Percentiles rank a stretch among this genome's conserved stretches.
phyloP scores from a whole-genome alignment of 2,329 filamentous ascomycete species.

The Calonectria pteridis region DNA sequence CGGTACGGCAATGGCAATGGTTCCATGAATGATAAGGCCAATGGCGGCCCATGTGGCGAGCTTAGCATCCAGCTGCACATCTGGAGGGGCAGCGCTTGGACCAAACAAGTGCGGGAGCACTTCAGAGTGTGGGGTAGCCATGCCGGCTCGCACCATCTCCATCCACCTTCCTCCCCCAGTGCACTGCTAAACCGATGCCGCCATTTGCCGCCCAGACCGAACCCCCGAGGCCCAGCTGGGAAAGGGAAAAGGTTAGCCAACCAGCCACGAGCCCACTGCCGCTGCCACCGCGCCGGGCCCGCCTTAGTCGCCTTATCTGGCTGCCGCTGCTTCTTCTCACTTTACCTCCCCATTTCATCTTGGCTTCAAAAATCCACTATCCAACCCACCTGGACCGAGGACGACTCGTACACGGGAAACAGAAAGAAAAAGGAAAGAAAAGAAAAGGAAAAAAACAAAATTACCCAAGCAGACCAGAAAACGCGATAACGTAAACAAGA shows the following conservation, averaged over 20 bases:
- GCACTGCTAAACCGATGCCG: slow-evolving; percentile 37
- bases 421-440: background rate
- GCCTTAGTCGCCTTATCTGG: slow-evolving; percentile 12
- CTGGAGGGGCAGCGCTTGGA: slow-evolving; percentile 5
- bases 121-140: slow-evolving; percentile 29
- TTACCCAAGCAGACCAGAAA: background rate
- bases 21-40: slow-evolving; percentile 13
- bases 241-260: slow-evolving; percentile 22
- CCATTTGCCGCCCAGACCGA: slow-evolving; percentile 40
- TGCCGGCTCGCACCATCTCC: slow-evolving; percentile 17
- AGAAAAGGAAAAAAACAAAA: background rate
- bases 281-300: background rate
- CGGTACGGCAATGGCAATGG: slow-evolving; percentile 15
- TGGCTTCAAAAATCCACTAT: background rate
- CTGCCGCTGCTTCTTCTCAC: slow-evolving; percentile 8
- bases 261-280: background rate
- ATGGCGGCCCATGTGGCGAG: slow-evolving; percentile 6
- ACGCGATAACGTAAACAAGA: background rate
- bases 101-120: background rate
- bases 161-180: slow-evolving; percentile 25
- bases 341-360: slow-evolving; percentile 24
- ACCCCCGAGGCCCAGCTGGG: slow-evolving; percentile 22
- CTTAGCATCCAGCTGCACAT: slow-evolving; percentile 3
- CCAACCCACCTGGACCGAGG: background rate
- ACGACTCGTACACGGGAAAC: background rate